Evolutionary conservation across 306 rosid species (phyloP), one percentile per base, ranked within the genome.

Genomic region (Pyrus pyrifolia): DNA sequence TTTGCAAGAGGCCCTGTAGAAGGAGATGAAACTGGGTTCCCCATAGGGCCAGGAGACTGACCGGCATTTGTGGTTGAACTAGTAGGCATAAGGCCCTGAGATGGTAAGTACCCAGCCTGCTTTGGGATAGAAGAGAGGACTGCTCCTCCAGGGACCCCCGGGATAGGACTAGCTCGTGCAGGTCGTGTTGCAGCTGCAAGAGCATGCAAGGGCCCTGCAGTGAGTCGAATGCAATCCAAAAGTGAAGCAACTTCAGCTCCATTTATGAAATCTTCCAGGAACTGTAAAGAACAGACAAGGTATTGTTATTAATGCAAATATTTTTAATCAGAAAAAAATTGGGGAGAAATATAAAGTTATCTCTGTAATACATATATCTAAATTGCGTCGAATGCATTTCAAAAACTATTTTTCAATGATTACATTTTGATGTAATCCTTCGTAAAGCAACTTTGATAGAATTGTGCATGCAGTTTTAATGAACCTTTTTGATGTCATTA

Each of bases 181-280:
- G 98, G 99, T 65, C 96, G 93, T 61, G 99, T 96, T 78, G 99
- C 99, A 55, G 97, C 98, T 38, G 97, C 89, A 75, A 96, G 93
- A 79, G 99, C 97, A 83, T 93, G 98, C 70, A 96, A 91, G 62
- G 99, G 99, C 61, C 98, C 98, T 6, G 98, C 96, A 78, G 99
- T 96, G 55, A 96, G 97, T 82, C 98, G 98, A 86, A 96, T 96
- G 85, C 99, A 96, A 79, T 92, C 99, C 88, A 96, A 84, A 71
- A 96, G 97, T 3, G 98, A 88, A 67, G 97, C 92, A 79, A 96
- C 98, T 87, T 96, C 99, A 81, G 91, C 97, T 85, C 99, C 99
- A 69, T 96, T 96, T 79, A 96, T 92, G 77, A 96, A 96, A 78
- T 96, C 99, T 88, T 96, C 99, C 78, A 96, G 85, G 83, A 96